A percentile compares a stretch with the other conserved stretches of the same genome.
These are phyloP conservation scores for Kurtzmaniella quercitrusa DNA, from an alignment of 1,139 yeast genomes.

Conservation along the genomic window DNA sequence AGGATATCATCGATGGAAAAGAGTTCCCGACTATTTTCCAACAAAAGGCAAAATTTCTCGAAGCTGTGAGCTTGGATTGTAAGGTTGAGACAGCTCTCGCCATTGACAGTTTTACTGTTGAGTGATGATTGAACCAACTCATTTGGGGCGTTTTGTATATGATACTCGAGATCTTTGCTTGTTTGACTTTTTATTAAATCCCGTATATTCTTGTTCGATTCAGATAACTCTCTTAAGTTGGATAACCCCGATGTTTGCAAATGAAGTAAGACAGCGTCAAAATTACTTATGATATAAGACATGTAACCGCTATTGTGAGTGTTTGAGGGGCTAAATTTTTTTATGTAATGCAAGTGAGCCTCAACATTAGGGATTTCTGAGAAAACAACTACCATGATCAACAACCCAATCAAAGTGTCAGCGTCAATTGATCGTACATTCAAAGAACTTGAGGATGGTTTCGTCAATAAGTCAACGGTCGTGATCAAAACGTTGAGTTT, in stretches of 20 bases:
- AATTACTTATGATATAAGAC: conserved; percentile 57
- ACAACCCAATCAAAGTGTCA: conserved; percentile 70
- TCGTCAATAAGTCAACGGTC: conserved; percentile 52
- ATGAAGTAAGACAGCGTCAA: conserved; percentile 78
- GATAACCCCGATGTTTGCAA: conserved; percentile 33
- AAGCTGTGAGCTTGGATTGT: conserved; percentile 45
- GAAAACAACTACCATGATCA: conserved; percentile 68
- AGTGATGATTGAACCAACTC: conserved; percentile 21
- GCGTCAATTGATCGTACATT: conserved; percentile 57
- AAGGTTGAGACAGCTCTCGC: conserved; percentile 63
- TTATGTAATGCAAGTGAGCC: conserved; percentile 63
- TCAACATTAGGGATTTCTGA: conserved; percentile 57
- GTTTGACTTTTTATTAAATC: conserved; percentile 40
- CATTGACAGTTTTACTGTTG: conserved; percentile 52
- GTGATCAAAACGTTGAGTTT: conserved; percentile 53
- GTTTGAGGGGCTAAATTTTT: conserved; percentile 46
- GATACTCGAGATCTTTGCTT: conserved; percentile 15
- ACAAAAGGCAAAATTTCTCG: conserved; percentile 43
- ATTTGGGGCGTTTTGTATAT: conserved; percentile 12
- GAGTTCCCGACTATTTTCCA: conserved; percentile 40
- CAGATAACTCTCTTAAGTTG: conserved; percentile 42
- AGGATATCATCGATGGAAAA: conserved; percentile 65
- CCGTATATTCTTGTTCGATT: conserved; percentile 54
- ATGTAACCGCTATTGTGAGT: conserved; percentile 32
- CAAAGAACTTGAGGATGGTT: conserved; percentile 3